Conservation (phyloP, 2,329 filamentous ascomycete species). For the Hypomyces rosellus region DNA sequence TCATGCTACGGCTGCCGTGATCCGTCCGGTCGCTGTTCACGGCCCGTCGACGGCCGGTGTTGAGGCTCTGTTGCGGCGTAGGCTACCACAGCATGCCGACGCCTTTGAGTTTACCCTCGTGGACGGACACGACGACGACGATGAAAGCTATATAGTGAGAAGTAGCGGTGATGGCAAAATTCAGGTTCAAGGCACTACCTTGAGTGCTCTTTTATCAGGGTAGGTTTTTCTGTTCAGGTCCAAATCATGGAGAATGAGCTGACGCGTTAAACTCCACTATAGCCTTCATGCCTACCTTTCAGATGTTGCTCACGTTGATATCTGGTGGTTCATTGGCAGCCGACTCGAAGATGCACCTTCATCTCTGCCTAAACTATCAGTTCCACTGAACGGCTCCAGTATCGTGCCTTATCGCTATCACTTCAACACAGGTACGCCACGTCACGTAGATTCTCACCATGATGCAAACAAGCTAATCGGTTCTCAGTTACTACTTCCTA, state of each 20-base stretch:
- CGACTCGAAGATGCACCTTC: conserved; percentile 13
- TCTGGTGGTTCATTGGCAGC: conserved; percentile 17
- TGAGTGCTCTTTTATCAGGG: conserved; percentile 14
- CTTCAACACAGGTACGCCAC: conserved; percentile 17
- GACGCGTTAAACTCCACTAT: background rate
- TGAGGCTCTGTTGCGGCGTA: conserved; percentile 13
- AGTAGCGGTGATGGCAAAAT: conserved; percentile 14
- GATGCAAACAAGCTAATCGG: background rate
- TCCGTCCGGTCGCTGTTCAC: background rate
- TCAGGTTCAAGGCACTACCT: conserved; percentile 12
- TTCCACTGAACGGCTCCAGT: conserved; percentile 9
- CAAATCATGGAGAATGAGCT: background rate
- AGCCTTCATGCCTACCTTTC: conserved; percentile 17
- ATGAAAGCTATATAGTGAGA: conserved; percentile 14
- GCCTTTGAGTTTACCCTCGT: conserved; percentile 12
- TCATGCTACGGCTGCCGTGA: background rate
- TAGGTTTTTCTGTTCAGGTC: background rate
- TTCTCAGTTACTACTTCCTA: conserved; percentile 43
- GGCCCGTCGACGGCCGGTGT: conserved; percentile 9
- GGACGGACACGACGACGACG: background rate
- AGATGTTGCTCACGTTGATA: conserved; percentile 14
- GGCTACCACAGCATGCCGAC: conserved; percentile 14
- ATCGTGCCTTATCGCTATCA: conserved; percentile 14
- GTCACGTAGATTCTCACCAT: background rate
- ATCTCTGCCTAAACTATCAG: conserved; percentile 10